Conservation (phyloP, 1,284 basidiomycete species). For the Flammula alnicola region DNA sequence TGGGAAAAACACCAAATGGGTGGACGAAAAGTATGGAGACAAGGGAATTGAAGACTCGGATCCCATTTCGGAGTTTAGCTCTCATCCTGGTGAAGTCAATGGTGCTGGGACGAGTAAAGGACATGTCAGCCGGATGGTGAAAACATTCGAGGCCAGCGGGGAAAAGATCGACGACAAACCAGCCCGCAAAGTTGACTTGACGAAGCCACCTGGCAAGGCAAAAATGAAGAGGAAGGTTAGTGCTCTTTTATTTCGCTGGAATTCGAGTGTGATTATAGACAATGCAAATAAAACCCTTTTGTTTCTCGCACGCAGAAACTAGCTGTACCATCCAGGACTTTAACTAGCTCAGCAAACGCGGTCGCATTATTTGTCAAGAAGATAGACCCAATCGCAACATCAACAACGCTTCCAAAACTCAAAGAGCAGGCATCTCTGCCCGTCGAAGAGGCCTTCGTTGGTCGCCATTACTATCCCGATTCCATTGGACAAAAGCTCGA, state of each 20-base stretch:
- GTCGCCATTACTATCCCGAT: background rate
- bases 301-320: too few relatives aligned
- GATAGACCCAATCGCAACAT: conserved; percentile 3
- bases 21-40: conserved; percentile 3
- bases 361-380: background rate
- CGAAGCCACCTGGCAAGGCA: conserved; percentile 3
- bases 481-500: background rate
- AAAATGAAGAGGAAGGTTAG: conserved; percentile 14
- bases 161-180: too few relatives aligned
- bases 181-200: conserved; percentile 6
- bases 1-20: conserved; percentile 5
- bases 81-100: background rate
- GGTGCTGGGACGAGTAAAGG: background rate
- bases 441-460: conserved; percentile 11
- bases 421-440: background rate
- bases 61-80: too few relatives aligned
- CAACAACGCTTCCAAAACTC: conserved; percentile 1
- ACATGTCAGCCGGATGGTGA: background rate
- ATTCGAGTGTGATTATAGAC: background rate
- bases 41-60: conserved; percentile 3
- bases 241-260: background rate
- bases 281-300: background rate
- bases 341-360: background rate
- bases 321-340: too few relatives aligned
- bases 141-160: conserved; percentile 5